phyloP scores from a whole-genome alignment of 176 grass and related monocot species.

The Sorghum bicolor region DNA sequence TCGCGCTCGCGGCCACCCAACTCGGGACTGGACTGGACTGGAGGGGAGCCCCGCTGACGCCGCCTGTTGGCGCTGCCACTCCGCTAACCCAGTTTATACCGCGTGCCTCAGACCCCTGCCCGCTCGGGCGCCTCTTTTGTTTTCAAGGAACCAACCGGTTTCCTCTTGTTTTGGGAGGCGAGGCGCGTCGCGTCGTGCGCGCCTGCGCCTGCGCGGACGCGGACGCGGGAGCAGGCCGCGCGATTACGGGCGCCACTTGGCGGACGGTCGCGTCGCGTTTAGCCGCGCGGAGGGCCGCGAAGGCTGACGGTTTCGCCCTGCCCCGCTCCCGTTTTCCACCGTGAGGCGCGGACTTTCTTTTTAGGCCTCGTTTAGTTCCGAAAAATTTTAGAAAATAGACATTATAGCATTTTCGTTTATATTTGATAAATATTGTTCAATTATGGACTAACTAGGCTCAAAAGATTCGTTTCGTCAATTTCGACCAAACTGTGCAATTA shows the following conservation, averaged over 20 bases:
- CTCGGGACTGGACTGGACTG: neutral
- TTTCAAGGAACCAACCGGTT: too few relatives aligned
- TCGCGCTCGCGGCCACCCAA: neutral
- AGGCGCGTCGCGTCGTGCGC: neutral
- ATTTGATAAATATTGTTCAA: too few relatives aligned
- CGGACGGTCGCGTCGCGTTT: neutral
- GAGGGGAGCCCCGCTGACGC: neutral
- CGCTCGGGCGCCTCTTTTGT: too few relatives aligned
- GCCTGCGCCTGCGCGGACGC: neutral
- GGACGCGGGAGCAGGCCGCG: neutral
- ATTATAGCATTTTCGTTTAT: too few relatives aligned
- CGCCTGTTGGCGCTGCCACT: neutral
- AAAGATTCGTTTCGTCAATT: too few relatives aligned
- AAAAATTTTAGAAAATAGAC: too few relatives aligned
- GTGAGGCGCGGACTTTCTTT: neutral
- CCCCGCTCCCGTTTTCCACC: neutral
- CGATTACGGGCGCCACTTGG: conserved; percentile 13
- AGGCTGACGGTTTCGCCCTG: neutral
- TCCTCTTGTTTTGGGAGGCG: neutral
- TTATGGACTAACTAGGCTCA: too few relatives aligned
- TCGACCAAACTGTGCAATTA: too few relatives aligned
- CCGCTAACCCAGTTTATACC: conserved; percentile 5
- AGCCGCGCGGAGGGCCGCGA: neutral
- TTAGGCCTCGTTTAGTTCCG: too few relatives aligned
- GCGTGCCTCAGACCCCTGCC: neutral